phyloP scores from a whole-genome alignment of 805 yeast species.

The Candida vartiovaarae region DNA sequence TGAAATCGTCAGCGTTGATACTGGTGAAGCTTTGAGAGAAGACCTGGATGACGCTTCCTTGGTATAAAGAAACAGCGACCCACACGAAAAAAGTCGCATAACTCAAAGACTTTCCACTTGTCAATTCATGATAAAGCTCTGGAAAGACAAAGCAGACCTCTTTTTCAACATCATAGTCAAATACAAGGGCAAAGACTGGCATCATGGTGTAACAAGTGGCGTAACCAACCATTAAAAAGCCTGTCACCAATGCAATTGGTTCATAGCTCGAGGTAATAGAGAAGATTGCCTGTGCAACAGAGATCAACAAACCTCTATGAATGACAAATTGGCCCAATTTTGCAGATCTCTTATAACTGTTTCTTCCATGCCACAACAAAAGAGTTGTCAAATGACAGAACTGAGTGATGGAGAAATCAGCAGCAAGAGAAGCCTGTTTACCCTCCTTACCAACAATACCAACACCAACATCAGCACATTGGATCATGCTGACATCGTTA shows the following conservation, averaged over 20 bases:
- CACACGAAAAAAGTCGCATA: constrained; percentile 85
- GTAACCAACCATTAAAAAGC: constrained; percentile 98
- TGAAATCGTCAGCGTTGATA: constrained; percentile 44
- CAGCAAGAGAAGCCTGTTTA: constrained; percentile 92
- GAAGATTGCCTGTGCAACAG: constrained; percentile 91
- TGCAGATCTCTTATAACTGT: constrained; percentile 92
- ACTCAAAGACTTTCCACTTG: constrained; percentile 80
- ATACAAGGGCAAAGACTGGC: constrained; percentile 89
- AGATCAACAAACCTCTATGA: constrained; percentile 90
- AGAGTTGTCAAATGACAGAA: constrained; percentile 84
- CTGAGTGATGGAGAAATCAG: constrained; percentile 91
- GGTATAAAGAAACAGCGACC: constrained; percentile 85
- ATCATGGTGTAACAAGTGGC: constrained; percentile 97
- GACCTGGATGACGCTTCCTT: constrained; percentile 81
- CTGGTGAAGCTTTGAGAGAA: constrained; percentile 74
- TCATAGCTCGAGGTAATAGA: constrained; percentile 83
- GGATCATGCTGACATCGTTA: constrained; percentile 98
- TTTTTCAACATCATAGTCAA: constrained; percentile 88
- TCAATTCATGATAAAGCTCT: constrained; percentile 87
- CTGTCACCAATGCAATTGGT: constrained; percentile 91
- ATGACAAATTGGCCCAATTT: constrained; percentile 93
- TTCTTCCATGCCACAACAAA: constrained; percentile 95
- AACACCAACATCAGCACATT: constrained; percentile 97
- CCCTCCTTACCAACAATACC: constrained; percentile 99
- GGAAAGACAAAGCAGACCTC: constrained; percentile 86